Conservation (phyloP, 192 early-diverging fungal genomes). For the Funneliformis mosseae region DNA sequence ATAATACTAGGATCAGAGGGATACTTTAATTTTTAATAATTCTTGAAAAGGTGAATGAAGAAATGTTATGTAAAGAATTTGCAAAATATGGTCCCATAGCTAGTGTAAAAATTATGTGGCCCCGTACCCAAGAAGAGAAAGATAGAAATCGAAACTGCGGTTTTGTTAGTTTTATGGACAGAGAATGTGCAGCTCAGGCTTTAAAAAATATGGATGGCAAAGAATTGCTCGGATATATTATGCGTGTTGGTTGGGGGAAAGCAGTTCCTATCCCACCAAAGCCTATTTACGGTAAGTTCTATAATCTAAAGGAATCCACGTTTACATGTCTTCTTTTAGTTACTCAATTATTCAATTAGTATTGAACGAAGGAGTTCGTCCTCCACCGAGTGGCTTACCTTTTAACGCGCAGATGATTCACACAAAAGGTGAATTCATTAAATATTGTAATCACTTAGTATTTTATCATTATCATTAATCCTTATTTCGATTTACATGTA, state of each 20-base stretch:
- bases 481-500: not conserved
- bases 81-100: conserved; percentile 82
- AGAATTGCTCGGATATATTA: conserved; percentile 55
- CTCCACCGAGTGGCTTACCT: conserved; percentile 50
- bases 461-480: not conserved
- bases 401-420: conserved; percentile 64
- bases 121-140: conserved; percentile 80
- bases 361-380: conserved; percentile 35
- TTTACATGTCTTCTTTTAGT: not conserved
- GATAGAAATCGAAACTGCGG: conserved; percentile 78
- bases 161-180: conserved; percentile 90
- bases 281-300: conserved; percentile 70
- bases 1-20: not conserved
- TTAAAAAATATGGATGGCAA: conserved; percentile 74
- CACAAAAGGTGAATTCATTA: conserved; percentile 22
- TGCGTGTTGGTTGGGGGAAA: conserved; percentile 87
- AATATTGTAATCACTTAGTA: not conserved
- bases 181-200: conserved; percentile 70
- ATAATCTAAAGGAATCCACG: not conserved
- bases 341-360: conserved; percentile 29
- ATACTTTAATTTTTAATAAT: not conserved
- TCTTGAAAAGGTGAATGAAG: conserved; percentile 61
- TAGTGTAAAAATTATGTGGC: conserved; percentile 96
- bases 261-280: conserved; percentile 69
- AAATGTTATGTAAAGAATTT: conserved; percentile 73